Percentiles rank a stretch among this genome's conserved stretches.
Conservation (phyloP, 495 filamentous ascomycete genomes). For the Penicillium malachiteum region DNA sequence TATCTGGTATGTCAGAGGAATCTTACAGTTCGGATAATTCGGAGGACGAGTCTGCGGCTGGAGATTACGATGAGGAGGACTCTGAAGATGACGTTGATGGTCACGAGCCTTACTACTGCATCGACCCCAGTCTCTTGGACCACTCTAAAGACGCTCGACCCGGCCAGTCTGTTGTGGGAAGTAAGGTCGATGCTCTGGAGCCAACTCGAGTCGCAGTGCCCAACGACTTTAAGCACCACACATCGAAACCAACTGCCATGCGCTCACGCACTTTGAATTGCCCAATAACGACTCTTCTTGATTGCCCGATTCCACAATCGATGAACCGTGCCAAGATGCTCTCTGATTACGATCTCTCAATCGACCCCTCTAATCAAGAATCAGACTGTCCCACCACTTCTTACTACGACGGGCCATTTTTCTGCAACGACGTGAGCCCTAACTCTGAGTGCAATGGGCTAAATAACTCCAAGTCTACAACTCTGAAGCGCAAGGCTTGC, state of each 20-base stretch:
- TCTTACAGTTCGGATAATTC: neutral
- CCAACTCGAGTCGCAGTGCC: neutral
- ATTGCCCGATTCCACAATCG: neutral
- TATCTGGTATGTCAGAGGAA: neutral
- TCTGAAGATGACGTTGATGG: too few species aligned
- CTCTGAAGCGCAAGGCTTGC: conserved; percentile 34
- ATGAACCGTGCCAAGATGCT: neutral
- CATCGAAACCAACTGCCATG: neutral
- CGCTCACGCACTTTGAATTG: conserved; percentile 10
- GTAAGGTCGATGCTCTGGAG: too few species aligned
- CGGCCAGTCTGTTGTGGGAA: too few species aligned
- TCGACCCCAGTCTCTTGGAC: conserved; percentile 7
- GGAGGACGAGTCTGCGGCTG: neutral
- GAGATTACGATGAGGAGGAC: neutral
- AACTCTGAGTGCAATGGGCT: too few species aligned
- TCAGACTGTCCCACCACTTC: neutral
- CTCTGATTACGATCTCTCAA: too few species aligned
- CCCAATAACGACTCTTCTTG: conserved; percentile 5
- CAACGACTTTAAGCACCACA: neutral
- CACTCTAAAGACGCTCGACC: neutral
- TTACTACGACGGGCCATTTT: conserved; percentile 18
- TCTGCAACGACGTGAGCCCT: neutral
- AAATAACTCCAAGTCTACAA: neutral
- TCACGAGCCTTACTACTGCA: too few species aligned
- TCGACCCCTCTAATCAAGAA: too few species aligned